A percentile compares a stretch with the other conserved stretches of the same genome.
These are phyloP conservation scores for Parsonsia alboflavescens DNA, from an alignment of 257 asterid genomes.

Conservation along the genomic window DNA sequence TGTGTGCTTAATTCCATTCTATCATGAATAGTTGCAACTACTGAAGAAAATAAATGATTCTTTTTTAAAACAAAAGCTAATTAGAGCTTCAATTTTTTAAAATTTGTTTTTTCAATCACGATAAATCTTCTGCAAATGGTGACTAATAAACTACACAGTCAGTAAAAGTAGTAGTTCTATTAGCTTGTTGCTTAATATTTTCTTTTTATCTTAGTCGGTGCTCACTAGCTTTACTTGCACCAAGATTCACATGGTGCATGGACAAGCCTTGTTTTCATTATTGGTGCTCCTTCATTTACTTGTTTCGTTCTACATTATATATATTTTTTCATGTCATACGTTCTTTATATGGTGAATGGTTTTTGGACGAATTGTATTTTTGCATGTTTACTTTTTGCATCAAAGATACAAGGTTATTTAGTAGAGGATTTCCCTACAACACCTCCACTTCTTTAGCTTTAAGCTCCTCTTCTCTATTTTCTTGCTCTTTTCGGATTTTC, in stretches of 20 bases:
- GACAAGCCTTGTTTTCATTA: not conserved
- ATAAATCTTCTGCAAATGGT: not conserved
- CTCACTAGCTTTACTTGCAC: not conserved
- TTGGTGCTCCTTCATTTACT: not conserved
- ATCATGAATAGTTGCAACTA: not conserved
- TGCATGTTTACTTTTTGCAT: slow-evolving; percentile 80
- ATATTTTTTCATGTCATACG: not conserved
- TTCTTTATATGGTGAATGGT: not conserved
- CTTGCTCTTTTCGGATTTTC: slow-evolving; percentile 60
- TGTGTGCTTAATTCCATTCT: not conserved
- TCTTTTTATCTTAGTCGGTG: not conserved
- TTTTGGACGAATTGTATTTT: slow-evolving; percentile 2
- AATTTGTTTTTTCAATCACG: not conserved
- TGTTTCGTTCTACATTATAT: not conserved
- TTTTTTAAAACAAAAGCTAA: not conserved
- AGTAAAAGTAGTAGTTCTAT: not conserved
- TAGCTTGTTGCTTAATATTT: not conserved
- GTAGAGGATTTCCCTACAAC: slow-evolving; percentile 75
- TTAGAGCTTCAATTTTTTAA: not conserved
- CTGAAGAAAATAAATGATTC: slow-evolving; percentile 1
- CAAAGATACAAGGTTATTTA: slow-evolving; percentile 63
- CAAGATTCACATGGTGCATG: not conserved
- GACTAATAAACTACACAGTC: not conserved
- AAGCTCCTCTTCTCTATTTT: slow-evolving; percentile 70
- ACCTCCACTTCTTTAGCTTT: slow-evolving; percentile 81